These are phyloP conservation scores for Clohesyomyces aquaticus DNA, from an alignment of 495 filamentous ascomycete genomes.

Conservation along the genomic window DNA sequence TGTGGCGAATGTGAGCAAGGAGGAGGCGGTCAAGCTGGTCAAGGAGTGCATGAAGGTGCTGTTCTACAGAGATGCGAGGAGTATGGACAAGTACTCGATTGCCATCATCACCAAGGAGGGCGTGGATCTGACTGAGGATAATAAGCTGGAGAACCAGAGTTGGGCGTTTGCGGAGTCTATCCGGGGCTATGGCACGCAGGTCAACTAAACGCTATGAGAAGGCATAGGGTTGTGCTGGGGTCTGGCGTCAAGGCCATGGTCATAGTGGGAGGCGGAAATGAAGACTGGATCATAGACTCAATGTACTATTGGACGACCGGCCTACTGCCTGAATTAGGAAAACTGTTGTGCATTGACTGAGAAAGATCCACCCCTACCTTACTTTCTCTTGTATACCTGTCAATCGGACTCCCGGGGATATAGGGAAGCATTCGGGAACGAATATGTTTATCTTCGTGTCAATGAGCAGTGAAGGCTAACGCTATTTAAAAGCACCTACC, in stretches of 20 bases:
- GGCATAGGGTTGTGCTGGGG: not conserved
- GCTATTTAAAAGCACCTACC: no score
- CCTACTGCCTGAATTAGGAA: no score
- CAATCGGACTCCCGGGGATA: no score
- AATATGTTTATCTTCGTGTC: no score
- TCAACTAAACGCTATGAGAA: conserved; percentile 18
- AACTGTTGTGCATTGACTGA: no score
- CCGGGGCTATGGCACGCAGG: conserved; percentile 75
- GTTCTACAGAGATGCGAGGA: conserved; percentile 95
- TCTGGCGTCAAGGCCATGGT: not conserved
- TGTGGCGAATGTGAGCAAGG: conserved; percentile 68
- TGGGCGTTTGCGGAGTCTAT: conserved; percentile 96
- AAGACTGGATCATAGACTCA: conserved; percentile 12
- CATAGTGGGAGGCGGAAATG: not conserved
- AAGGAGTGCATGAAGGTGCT: conserved; percentile 97
- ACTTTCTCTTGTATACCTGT: no score
- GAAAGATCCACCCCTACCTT: no score
- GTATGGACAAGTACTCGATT: conserved; percentile 87
- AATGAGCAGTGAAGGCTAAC: no score
- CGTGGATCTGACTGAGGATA: conserved; percentile 79
- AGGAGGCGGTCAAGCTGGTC: conserved; percentile 77
- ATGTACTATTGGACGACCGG: conserved; percentile 7
- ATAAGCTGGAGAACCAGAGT: conserved; percentile 80
- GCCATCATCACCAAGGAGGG: conserved; percentile 83
- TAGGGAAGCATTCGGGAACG: no score